Conservation (phyloP, 106 monocot species). For the Posidonia australis region DNA sequence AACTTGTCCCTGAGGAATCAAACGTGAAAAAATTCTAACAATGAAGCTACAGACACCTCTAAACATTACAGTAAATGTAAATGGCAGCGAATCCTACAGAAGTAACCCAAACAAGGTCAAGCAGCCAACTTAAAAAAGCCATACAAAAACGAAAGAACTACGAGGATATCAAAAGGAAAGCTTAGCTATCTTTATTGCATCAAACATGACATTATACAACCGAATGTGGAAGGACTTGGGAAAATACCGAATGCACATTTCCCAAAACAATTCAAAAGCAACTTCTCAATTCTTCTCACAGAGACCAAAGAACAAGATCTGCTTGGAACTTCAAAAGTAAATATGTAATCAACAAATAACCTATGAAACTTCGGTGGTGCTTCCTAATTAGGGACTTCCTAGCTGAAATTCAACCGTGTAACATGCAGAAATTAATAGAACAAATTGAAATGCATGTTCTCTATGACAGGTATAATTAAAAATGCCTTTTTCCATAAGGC, state of each 20-base stretch:
- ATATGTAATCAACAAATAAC: too few relatives aligned
- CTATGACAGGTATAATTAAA: too few relatives aligned
- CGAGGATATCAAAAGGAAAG: background rate
- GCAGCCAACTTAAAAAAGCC: background rate
- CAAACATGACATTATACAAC: too few relatives aligned
- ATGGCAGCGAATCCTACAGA: background rate
- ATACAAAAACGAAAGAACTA: background rate
- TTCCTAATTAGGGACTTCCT: too few relatives aligned
- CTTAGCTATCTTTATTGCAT: background rate
- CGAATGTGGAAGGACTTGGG: background rate
- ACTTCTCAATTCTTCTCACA: too few relatives aligned
- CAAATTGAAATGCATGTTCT: background rate
- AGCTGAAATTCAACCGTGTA: background rate
- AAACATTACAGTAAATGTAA: too few relatives aligned
- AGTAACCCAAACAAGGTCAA: background rate
- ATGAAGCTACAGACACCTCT: background rate
- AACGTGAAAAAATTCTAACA: background rate
- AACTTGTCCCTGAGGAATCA: background rate
- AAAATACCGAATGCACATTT: background rate
- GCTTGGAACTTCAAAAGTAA: too few relatives aligned
- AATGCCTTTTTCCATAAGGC: too few relatives aligned
- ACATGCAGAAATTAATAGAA: background rate
- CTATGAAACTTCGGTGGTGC: too few relatives aligned
- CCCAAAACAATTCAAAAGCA: too few relatives aligned
- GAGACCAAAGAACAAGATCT: too few relatives aligned